Conservation (phyloP, 495 filamentous ascomycete species). For the Acidiella bohemica region DNA sequence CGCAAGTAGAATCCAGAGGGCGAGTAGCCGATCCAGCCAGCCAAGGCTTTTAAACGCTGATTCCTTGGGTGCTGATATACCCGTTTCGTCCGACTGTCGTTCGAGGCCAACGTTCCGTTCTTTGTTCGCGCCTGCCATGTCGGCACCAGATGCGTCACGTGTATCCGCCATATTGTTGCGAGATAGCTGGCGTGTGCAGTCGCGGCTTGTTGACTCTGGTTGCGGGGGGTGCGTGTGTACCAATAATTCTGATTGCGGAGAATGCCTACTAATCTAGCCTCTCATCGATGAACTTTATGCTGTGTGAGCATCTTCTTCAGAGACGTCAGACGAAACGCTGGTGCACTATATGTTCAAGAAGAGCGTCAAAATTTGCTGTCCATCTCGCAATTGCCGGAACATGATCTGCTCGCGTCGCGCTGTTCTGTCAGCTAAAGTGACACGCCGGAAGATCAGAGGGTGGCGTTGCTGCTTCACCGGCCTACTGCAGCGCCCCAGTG, state of each 20-base stretch:
- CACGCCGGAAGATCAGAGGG: not conserved
- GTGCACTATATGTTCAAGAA: too few relatives aligned
- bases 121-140: not conserved
- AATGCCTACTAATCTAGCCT: not conserved
- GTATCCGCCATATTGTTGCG: not conserved
- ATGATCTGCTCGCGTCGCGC: not conserved
- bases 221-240: not conserved
- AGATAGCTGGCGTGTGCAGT: not conserved
- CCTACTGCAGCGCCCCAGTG: not conserved
- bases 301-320: too few relatives aligned
- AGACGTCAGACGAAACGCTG: too few relatives aligned
- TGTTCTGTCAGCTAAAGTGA: not conserved
- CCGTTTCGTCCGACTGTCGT: not conserved
- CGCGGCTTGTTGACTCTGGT: too few relatives aligned
- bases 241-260: not conserved
- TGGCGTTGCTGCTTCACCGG: not conserved
- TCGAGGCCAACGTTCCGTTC: not conserved
- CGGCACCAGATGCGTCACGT: not conserved
- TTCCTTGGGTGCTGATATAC: not conserved
- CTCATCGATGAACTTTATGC: not conserved
- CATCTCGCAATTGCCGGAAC: not conserved
- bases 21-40: constrained; percentile 59
- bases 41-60: constrained; percentile 35
- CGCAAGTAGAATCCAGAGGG: constrained; percentile 68
- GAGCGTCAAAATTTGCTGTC: not conserved